Evolutionary conservation across 257 asterid species (phyloP), one percentile per base, ranked within the genome.

Genomic region (Lithospermum erythrorhizon): DNA sequence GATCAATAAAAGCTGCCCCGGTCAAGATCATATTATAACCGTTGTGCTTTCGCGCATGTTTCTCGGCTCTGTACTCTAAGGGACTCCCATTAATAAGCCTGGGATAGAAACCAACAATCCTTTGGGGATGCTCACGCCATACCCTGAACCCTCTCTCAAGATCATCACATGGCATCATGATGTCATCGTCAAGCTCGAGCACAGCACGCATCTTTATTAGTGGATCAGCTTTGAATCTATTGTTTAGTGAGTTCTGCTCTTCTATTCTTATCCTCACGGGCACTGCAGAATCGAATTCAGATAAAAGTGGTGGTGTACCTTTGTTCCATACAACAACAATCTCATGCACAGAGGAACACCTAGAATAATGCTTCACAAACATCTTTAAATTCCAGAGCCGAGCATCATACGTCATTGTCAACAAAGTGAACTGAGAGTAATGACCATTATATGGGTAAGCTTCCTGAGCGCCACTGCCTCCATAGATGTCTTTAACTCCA

Each of bases 311-410:
- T 3, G 89, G 95, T 17, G 45, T 70, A 6, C 97, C 99, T 73
- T 83, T 89, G 86, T 93, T 93, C 99, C 99, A 93, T 45, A 84
- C 89, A 4, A 93, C 96, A 30, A 93, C 97, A 21, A 93, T 93
- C 80, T 93, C 99, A 0, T 94, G 89, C n/a, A 89, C 97, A 0
- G 99, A 93, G 13, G 97, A 69, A 62, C 99, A 93, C 65, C 97
- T 74, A 3, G 99, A 93, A 79, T 93, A 93, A 68, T 93, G 97
- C 67, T 86, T 77, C 59, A 93, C 65, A 14, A 74, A 89, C 94
- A 89, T 89, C 51, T 86, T 81, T 76, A 89, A 72, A 53, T 93
- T 93, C 99, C 99, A 93, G 8, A 89, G 78, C 11, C 99, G 95
- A 17, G 99, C 99, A 21, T 89, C 96, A 17, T 84, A 89, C 5